Base-by-base conservation (phyloP, 1,139 yeast genomes). In the Magnusiomyces suaveolens region DNA sequence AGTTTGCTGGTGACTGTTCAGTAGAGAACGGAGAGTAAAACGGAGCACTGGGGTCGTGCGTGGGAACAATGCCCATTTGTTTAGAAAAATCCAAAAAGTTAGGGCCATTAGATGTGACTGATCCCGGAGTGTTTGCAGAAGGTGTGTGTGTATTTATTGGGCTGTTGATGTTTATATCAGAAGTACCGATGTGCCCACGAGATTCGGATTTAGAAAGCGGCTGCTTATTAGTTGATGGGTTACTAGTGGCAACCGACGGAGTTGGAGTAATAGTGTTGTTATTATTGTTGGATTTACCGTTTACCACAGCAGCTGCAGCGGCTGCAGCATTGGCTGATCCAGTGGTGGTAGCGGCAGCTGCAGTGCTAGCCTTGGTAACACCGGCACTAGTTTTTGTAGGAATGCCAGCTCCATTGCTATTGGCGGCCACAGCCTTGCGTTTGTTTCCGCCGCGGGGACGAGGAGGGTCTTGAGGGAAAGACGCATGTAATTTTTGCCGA, bases 401-500 rank as follows among this genome's bases (percentile, higher is more conserved):
- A 12, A 6, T 12, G 12, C 36, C 36, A 29, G 36, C 12, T 12
- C 6, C 36, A 29, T 6, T 8, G 36, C 36, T 29, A 29, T 12
- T 36, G 3, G 52, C 43, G 38, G 48, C 43, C 21, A 50, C 52
- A 16, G 50, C 43, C 46, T 56, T 56, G n/a, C 56, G 36, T 52
- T 54, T 49, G 48, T 55, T 46, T 32, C 54, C 38, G 50, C 60
- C 57, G 51, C 58, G 54, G 16, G 41, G 4, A 57, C 54, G 62
- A 33, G 63, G 63, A 38, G 63, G 56, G 49, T 63, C 65, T 10
- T 6, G 14, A 1, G 70, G 66, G 54, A 70, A 69, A 2, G 69
- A 61, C 0, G 96, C 84, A 67, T 92, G 98, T 29, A 92, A 76
- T 67, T 92, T 92, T 69, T 90, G 97, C 63, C 94, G 96, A 72